A percentile compares a stretch with the other conserved stretches of the same genome.
Conservation (phyloP, 345 rosid genomes). For the Physaria fendleri region DNA sequence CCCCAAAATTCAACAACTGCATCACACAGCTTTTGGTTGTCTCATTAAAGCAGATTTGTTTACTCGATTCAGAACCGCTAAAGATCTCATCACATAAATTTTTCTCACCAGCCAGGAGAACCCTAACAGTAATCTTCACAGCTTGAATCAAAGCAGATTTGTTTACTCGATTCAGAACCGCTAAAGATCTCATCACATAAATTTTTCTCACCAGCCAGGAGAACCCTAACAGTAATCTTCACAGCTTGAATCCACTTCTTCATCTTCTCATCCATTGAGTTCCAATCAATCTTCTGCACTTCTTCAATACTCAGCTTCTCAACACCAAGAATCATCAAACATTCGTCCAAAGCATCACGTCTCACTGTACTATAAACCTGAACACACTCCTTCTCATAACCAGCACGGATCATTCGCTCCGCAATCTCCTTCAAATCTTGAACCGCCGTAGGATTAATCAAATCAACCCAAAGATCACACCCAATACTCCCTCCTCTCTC, state of each 20-base stretch:
- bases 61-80: constrained; percentile 42
- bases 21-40: constrained; percentile 74
- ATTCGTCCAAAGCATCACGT: constrained; percentile 82
- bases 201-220: constrained; percentile 71
- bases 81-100: constrained; percentile 77
- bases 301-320: constrained; percentile 96
- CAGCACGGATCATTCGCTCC: constrained; percentile 77
- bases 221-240: constrained; percentile 62
- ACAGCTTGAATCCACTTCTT: constrained; percentile 93
- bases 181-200: constrained; percentile 69
- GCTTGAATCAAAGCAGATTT: constrained; percentile 76
- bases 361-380: constrained; percentile 77
- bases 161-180: constrained; percentile 49
- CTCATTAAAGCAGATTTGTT: constrained; percentile 81
- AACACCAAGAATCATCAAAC: constrained; percentile 62
- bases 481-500: constrained; percentile 85
- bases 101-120: constrained; percentile 71
- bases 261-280: constrained; percentile 90
- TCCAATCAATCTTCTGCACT: constrained; percentile 91
- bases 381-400: constrained; percentile 93
- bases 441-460: constrained; percentile 58
- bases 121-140: constrained; percentile 63
- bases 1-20: constrained; percentile 89
- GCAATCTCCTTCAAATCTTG: constrained; percentile 71
- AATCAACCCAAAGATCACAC: constrained; percentile 71